Evolutionary conservation across 305 asterid species (phyloP).

Genomic region (Fraxinus xanthoxyloides): DNA sequence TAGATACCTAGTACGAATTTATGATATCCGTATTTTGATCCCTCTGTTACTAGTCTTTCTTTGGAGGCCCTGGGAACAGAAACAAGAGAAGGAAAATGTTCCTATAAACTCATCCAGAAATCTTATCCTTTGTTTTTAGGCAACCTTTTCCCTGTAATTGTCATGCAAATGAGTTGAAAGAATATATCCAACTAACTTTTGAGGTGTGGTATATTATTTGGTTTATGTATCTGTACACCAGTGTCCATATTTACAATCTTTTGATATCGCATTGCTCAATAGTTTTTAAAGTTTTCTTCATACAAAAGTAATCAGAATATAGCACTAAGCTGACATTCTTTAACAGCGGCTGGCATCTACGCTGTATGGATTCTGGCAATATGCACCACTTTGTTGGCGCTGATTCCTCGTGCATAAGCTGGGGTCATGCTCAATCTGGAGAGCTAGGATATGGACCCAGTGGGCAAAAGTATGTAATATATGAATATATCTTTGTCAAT

Average conservation of each 20-base stretch:
- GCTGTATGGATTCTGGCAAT: conserved; percentile 94
- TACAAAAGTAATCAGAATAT: not conserved
- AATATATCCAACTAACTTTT: not conserved
- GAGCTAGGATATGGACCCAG: conserved; percentile 95
- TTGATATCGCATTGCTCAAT: conserved; percentile 1
- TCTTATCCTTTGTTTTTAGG: not conserved
- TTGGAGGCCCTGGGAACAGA: not conserved
- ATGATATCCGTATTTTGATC: not conserved
- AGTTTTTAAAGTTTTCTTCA: not conserved
- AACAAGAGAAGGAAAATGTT: not conserved
- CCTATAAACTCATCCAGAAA: not conserved
- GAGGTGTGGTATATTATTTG: not conserved
- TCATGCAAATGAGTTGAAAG: not conserved
- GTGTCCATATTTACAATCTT: not conserved
- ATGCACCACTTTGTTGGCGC: conserved; percentile 97
- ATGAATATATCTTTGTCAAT: not conserved
- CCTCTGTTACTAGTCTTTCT: not conserved
- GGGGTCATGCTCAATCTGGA: conserved; percentile 98
- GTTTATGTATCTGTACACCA: not conserved
- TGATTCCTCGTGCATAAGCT: conserved; percentile 96
- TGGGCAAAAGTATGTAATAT: conserved; percentile 70
- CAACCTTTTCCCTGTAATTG: not conserved
- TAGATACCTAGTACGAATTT: not conserved
- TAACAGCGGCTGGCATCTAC: conserved; percentile 88
- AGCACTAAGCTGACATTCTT: conserved; percentile 15